Conservation (phyloP, 768 basidiomycete species). For the Amanita fuliginea region DNA sequence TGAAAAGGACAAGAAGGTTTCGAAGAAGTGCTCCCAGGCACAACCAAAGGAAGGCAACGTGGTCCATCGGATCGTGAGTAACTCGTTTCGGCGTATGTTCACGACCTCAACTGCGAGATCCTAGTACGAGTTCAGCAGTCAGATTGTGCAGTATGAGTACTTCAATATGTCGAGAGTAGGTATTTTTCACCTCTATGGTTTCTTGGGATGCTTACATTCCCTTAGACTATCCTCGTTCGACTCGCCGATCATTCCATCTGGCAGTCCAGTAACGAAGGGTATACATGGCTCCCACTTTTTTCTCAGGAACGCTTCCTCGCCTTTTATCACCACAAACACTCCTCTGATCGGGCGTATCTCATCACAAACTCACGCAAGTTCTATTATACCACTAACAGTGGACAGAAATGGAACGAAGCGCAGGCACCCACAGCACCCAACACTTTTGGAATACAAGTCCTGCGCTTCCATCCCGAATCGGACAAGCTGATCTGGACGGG, state of each 20-base stretch:
- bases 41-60: conserved; percentile 72
- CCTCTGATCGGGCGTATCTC: conserved; percentile 78
- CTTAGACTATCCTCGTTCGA: conserved; percentile 73
- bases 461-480: conserved; percentile 82
- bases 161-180: conserved; percentile 70
- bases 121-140: conserved; percentile 58
- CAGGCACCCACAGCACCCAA: conserved; percentile 67
- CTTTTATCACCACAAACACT: conserved; percentile 80
- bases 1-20: conserved; percentile 55
- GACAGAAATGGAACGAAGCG: conserved; percentile 53
- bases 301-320: conserved; percentile 59
- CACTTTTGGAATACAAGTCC: conserved; percentile 57
- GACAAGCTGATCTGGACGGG: conserved; percentile 91
- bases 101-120: neutral
- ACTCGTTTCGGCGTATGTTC: neutral
- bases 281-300: conserved; percentile 68
- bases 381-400: conserved; percentile 80
- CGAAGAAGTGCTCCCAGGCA: conserved; percentile 75
- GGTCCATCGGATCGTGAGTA: conserved; percentile 60
- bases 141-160: conserved; percentile 70
- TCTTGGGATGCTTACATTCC: conserved; percentile 4
- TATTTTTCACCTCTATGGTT: neutral
- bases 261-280: conserved; percentile 95
- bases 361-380: conserved; percentile 56
- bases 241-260: conserved; percentile 70